These are phyloP conservation scores for Blastocystis sp. DNA, from an alignment of 352 stramenopile genomes.

Conservation along the genomic window DNA sequence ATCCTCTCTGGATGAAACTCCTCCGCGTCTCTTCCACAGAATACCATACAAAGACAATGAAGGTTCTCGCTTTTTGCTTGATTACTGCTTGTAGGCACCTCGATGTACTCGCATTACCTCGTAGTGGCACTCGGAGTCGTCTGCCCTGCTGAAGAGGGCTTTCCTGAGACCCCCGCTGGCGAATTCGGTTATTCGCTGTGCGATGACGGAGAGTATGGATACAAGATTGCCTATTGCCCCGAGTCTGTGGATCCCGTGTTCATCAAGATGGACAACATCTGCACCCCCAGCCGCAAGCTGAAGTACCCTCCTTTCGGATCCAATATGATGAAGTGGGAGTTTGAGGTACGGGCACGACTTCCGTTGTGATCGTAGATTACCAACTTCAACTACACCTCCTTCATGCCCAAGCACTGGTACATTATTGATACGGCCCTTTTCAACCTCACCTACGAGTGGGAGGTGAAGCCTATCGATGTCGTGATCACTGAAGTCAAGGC, in stretches of 20 bases:
- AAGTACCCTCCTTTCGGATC: conserved; percentile 31
- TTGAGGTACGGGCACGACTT: conserved; percentile 13
- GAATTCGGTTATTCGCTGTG: conserved; percentile 18
- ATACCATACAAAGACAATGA: conserved; percentile 33
- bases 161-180: conserved; percentile 15
- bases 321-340: conserved; percentile 3
- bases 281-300: conserved; percentile 33
- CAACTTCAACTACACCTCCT: neutral
- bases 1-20: conserved; percentile 34
- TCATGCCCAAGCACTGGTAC: conserved; percentile 26
- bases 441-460: conserved; percentile 3
- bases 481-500: conserved; percentile 10
- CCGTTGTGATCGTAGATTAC: neutral
- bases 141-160: conserved; percentile 14
- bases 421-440: conserved; percentile 18
- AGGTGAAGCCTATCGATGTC: conserved; percentile 43
- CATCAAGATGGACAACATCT: conserved; percentile 35
- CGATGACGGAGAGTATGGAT: conserved; percentile 26
- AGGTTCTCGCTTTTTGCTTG: conserved; percentile 2
- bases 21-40: neutral
- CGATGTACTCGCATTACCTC: neutral
- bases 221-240: conserved; percentile 3
- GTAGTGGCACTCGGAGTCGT: neutral
- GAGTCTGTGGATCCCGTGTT: neutral
- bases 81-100: neutral